Conservation (phyloP, 441 rosid genomes). For the Rhodomyrtus psidioides region DNA sequence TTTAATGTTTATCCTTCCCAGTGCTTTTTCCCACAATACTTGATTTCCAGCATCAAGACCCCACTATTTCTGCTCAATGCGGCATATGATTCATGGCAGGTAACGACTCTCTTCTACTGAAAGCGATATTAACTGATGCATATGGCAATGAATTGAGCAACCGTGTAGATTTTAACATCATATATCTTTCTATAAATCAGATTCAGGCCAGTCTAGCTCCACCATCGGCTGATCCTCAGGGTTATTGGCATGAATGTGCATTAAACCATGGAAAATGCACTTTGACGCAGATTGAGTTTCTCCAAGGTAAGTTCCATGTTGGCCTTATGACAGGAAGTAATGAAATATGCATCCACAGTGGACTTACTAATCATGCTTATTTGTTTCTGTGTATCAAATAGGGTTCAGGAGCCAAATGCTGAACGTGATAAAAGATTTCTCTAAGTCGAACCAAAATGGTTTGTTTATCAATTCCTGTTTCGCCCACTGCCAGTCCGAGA, state of each 20-base stretch:
- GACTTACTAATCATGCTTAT: background rate
- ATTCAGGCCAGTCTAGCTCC: slow-evolving; percentile 85
- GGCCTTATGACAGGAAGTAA: background rate
- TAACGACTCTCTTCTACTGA: slow-evolving; percentile 9
- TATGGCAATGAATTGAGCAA: background rate
- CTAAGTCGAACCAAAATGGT: background rate
- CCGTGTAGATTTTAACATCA: background rate
- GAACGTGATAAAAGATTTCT: background rate
- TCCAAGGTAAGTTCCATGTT: slow-evolving; percentile 47
- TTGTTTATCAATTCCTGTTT: slow-evolving; percentile 11
- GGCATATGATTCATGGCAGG: slow-evolving; percentile 94
- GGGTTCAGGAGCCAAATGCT: slow-evolving; percentile 8
- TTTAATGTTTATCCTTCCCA: slow-evolving; percentile 15
- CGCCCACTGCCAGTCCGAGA: slow-evolving; percentile 11
- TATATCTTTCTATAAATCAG: slow-evolving; percentile 20
- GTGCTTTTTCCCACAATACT: slow-evolving; percentile 91
- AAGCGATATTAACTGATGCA: background rate
- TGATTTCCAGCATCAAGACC: slow-evolving; percentile 51
- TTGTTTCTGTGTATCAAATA: background rate
- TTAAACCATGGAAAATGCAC: slow-evolving; percentile 68
- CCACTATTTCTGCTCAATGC: slow-evolving; percentile 80
- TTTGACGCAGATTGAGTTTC: slow-evolving; percentile 46
- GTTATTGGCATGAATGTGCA: slow-evolving; percentile 79
- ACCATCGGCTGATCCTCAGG: slow-evolving; percentile 80
- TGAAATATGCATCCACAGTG: background rate